phyloP scores from a whole-genome alignment of 2,329 filamentous ascomycete species.

The Aaosphaeria arxii region DNA sequence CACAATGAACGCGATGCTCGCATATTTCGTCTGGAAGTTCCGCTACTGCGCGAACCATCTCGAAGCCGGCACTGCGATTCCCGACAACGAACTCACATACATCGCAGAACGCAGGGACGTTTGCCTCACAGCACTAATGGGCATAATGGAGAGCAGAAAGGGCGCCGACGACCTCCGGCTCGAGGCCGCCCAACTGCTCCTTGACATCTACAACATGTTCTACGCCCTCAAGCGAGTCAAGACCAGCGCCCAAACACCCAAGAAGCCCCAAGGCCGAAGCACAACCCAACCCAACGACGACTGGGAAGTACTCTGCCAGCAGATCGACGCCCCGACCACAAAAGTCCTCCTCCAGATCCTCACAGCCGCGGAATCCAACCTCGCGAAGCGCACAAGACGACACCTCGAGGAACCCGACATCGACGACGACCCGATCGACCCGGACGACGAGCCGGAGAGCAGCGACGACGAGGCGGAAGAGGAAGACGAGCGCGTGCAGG shows the following conservation, averaged over 20 bases:
- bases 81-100: constrained; percentile 59
- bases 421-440: constrained; percentile 70
- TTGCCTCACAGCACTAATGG: constrained; percentile 49
- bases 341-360: constrained; percentile 73
- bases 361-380: constrained; percentile 70
- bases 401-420: constrained; percentile 49
- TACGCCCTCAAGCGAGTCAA: constrained; percentile 60
- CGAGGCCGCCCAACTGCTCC: constrained; percentile 69
- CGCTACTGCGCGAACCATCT: constrained; percentile 46
- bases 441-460: constrained; percentile 60
- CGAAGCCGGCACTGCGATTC: constrained; percentile 44
- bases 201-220: constrained; percentile 81
- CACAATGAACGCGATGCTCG: constrained; percentile 72
- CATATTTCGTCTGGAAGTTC: constrained; percentile 96
- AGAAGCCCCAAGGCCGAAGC: constrained; percentile 18
- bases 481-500: constrained; percentile 33
- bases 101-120: constrained; percentile 51
- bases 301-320: constrained; percentile 61
- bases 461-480: constrained; percentile 53
- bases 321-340: constrained; percentile 63
- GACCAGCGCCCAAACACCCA: constrained; percentile 24
- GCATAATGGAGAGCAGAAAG: constrained; percentile 49
- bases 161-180: constrained; percentile 77
- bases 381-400: constrained; percentile 32
- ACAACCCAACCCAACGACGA: constrained; percentile 43